Evolutionary conservation across 2,329 filamentous ascomycete genomes (phyloP).

Genomic region (Aspergillus pseudoglaucus): DNA sequence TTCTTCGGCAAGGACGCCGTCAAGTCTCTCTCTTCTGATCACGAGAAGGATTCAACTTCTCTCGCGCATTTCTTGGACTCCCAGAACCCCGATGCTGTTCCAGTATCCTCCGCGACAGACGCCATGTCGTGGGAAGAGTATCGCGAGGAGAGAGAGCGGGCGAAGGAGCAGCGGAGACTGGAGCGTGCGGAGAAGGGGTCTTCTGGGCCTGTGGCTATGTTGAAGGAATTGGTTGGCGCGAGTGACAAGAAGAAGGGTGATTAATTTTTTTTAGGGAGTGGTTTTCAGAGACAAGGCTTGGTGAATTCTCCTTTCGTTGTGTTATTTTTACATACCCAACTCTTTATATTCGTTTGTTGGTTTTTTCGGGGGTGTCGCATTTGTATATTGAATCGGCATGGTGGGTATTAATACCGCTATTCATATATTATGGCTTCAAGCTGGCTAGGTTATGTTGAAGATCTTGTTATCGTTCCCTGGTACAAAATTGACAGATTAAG

Average conservation of each 20-base stretch:
- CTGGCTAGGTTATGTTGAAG: too few relatives aligned
- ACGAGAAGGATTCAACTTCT: slow-evolving; percentile 13
- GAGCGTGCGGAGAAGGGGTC: slow-evolving; percentile 15
- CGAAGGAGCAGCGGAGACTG: slow-evolving; percentile 21
- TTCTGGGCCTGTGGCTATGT: slow-evolving; percentile 7
- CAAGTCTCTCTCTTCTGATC: slow-evolving; percentile 14
- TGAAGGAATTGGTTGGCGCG: slow-evolving; percentile 7
- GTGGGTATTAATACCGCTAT: not conserved
- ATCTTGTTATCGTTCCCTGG: too few relatives aligned
- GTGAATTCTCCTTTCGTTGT: not conserved
- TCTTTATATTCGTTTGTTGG: not conserved
- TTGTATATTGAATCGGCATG: not conserved
- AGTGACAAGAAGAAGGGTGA: slow-evolving; percentile 13
- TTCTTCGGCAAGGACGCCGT: slow-evolving; percentile 62
- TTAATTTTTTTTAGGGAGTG: slow-evolving; percentile 1
- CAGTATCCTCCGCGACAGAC: slow-evolving; percentile 9
- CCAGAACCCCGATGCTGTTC: slow-evolving; percentile 5
- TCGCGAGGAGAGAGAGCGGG: slow-evolving; percentile 22
- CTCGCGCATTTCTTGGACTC: slow-evolving; percentile 16
- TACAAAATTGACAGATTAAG: too few relatives aligned
- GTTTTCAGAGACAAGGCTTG: not conserved
- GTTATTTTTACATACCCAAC: not conserved
- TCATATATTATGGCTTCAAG: too few relatives aligned
- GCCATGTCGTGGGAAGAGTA: slow-evolving; percentile 30
- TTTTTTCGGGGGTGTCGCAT: not conserved